Conservation (phyloP, 2,329 filamentous ascomycete species). For the Hypocreales sp. region DNA sequence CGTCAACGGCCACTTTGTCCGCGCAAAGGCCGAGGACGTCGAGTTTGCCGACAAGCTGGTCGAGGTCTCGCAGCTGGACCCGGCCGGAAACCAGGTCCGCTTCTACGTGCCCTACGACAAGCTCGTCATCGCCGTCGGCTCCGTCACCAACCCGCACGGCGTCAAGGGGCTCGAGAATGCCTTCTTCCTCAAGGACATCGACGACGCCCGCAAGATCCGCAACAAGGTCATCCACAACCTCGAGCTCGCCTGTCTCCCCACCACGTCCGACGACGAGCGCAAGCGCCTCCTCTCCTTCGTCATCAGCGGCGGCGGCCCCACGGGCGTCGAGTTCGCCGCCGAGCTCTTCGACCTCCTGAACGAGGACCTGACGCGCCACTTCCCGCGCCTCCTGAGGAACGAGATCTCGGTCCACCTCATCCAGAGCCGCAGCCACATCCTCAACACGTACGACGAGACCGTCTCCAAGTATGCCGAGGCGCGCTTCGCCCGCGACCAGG, state of each 20-base stretch:
- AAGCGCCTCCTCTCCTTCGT: constrained; percentile 84
- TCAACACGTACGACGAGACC: constrained; percentile 96
- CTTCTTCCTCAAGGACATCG: constrained; percentile 89
- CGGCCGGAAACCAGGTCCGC: constrained; percentile 53
- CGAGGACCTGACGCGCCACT: constrained; percentile 72
- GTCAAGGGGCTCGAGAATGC: constrained; percentile 91
- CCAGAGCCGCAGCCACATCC: constrained; percentile 83
- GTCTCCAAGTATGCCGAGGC: constrained; percentile 86
- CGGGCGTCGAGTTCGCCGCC: constrained; percentile 93
- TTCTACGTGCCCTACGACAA: constrained; percentile 99
- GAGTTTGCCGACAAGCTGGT: constrained; percentile 86
- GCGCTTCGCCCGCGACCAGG: constrained; percentile 77
- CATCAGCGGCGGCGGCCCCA: constrained; percentile 88
- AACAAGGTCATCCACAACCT: constrained; percentile 82
- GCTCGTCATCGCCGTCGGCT: constrained; percentile 81
- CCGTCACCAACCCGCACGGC: constrained; percentile 84
- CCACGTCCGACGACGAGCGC: constrained; percentile 76
- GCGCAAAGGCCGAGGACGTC: constrained; percentile 73
- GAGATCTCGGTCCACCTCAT: constrained; percentile 97
- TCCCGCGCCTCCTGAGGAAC: constrained; percentile 82
- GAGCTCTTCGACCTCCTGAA: constrained; percentile 94
- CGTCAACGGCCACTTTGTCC: constrained; percentile 77
- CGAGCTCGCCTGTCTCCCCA: constrained; percentile 83
- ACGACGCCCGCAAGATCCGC: constrained; percentile 77
- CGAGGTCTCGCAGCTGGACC: constrained; percentile 63